These are phyloP conservation scores for Phytophthora cryptogea DNA, from an alignment of 352 stramenopile genomes.

Conservation along the genomic window DNA sequence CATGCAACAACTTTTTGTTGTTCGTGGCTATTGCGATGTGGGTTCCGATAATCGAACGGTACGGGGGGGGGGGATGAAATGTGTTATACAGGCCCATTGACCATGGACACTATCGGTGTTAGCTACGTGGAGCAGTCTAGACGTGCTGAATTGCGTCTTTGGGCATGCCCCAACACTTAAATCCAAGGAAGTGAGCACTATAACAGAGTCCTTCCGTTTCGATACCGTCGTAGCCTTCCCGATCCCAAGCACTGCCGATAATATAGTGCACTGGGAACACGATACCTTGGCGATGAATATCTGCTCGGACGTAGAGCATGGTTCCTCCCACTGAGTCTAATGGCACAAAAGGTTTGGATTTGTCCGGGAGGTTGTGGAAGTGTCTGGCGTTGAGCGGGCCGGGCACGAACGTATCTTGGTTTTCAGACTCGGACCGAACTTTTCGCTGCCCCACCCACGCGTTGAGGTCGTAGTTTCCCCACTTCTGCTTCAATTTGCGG, in stretches of 20 bases:
- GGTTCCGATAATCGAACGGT: no score
- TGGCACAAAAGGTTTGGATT: slow-evolving; percentile 20
- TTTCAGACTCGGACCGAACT: slow-evolving; percentile 5
- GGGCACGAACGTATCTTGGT: slow-evolving; percentile 13
- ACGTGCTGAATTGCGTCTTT: slow-evolving; percentile 35
- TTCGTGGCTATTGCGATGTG: no score
- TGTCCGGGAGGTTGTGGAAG: slow-evolving; percentile 13
- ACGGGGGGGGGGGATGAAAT: no score
- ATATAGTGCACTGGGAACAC: slow-evolving; percentile 47
- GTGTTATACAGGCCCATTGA: no score
- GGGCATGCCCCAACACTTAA: slow-evolving; percentile 51
- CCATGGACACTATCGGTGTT: no score
- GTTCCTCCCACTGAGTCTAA: slow-evolving; percentile 56
- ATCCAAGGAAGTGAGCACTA: slow-evolving; percentile 45
- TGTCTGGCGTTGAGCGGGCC: slow-evolving; percentile 15
- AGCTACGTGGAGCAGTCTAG: not conserved
- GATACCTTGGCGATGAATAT: slow-evolving; percentile 50
- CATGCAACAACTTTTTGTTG: no score
- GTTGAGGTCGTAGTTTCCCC: slow-evolving; percentile 25
- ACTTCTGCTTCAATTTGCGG: not conserved
- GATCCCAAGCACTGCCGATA: slow-evolving; percentile 43
- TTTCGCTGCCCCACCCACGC: slow-evolving; percentile 25
- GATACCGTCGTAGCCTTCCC: slow-evolving; percentile 54
- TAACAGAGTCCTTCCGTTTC: slow-evolving; percentile 58
- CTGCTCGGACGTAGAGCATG: slow-evolving; percentile 52